A percentile compares a stretch with the other conserved stretches of the same genome.
Conservation (phyloP, 768 basidiomycete genomes). For the Guyanaporus albipodus region DNA sequence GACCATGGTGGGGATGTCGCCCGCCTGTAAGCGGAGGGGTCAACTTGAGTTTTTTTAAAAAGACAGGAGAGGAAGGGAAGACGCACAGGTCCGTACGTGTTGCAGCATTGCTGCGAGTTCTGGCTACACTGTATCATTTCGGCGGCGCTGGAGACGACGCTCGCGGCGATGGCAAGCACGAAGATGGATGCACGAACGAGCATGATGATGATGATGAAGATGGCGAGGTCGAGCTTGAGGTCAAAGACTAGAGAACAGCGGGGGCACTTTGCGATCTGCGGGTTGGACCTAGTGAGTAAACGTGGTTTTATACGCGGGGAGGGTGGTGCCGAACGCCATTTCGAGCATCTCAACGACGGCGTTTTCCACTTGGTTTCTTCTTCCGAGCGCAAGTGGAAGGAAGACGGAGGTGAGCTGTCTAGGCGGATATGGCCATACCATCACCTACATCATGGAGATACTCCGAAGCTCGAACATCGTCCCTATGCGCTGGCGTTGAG, state of each 20-base stretch:
- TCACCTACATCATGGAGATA: not conserved
- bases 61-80: too few relatives aligned
- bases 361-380: slow-evolving; percentile 14
- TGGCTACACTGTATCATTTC: slow-evolving; percentile 5
- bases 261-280: slow-evolving; percentile 1
- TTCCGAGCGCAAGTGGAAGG: slow-evolving; percentile 2
- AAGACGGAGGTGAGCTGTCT: not conserved
- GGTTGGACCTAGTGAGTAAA: not conserved
- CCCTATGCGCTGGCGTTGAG: not conserved
- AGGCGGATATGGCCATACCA: slow-evolving; percentile 12
- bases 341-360: slow-evolving; percentile 8
- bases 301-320: slow-evolving; percentile 14
- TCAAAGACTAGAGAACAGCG: not conserved
- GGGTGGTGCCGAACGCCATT: not conserved
- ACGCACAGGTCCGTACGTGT: not conserved
- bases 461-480: not conserved
- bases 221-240: too few relatives aligned
- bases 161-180: slow-evolving; percentile 12
- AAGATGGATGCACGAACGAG: slow-evolving; percentile 8
- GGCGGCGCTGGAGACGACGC: slow-evolving; percentile 2
- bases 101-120: slow-evolving; percentile 12
- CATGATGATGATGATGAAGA: slow-evolving; percentile 4
- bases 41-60: not conserved
- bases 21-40: not conserved
- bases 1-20: rapidly evolving